Percentiles rank a stretch among this genome's conserved stretches.
Evolutionary conservation across 2,329 filamentous ascomycete species (phyloP).

Genomic region (Paramyrothecium sp.): DNA sequence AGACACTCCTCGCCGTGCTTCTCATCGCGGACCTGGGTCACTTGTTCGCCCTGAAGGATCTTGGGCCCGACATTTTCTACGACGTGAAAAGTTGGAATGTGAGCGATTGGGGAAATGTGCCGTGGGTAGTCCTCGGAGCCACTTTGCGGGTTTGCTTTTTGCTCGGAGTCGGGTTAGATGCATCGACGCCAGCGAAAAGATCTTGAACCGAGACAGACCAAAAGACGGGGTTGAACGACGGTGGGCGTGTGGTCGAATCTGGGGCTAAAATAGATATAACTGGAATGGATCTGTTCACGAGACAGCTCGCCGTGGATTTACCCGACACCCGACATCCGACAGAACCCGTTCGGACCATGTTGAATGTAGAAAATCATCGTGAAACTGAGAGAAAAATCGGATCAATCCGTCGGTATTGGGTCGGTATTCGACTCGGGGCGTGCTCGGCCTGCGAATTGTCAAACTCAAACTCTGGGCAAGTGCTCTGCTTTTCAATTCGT

Average conservation of each 20-base stretch:
- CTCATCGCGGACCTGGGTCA: slow-evolving; percentile 77
- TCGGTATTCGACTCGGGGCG: neutral
- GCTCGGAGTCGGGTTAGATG: slow-evolving; percentile 49
- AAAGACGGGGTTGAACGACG: no score
- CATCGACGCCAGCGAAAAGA: no score
- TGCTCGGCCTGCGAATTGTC: neutral
- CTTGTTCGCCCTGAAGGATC: slow-evolving; percentile 60
- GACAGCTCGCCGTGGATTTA: slow-evolving; percentile 1
- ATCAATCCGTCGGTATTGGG: neutral
- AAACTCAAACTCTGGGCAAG: slow-evolving; percentile 3
- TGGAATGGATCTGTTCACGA: neutral
- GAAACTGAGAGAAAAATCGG: neutral
- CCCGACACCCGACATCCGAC: slow-evolving; percentile 16
- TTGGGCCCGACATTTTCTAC: slow-evolving; percentile 65
- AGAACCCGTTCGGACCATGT: neutral
- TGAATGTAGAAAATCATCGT: neutral
- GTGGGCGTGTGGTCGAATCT: no score
- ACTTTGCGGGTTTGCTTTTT: slow-evolving; percentile 59
- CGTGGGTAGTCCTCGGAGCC: slow-evolving; percentile 68
- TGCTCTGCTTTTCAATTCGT: neutral
- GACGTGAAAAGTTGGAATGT: slow-evolving; percentile 61
- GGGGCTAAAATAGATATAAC: neutral
- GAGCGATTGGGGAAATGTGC: slow-evolving; percentile 67
- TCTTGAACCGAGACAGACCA: no score
- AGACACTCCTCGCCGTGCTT: slow-evolving; percentile 62